Evolutionary conservation across 257 asterid genomes (phyloP).

Genomic region (Linaria vulgaris): DNA sequence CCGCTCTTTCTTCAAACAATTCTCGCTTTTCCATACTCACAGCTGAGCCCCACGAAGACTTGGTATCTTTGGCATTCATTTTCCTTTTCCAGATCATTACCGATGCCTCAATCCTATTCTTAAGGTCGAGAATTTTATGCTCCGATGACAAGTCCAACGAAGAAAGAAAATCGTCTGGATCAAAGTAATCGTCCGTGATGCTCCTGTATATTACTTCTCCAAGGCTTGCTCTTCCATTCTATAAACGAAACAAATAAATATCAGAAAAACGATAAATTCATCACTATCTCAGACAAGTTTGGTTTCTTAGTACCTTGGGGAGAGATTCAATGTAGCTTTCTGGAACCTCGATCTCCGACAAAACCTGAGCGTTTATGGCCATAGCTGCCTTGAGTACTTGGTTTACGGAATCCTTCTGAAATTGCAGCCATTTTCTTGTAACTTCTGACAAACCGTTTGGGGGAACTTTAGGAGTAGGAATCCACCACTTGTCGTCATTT

Average conservation of each 20-base stretch:
- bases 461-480: slow-evolving; percentile 63
- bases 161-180: slow-evolving; percentile 55
- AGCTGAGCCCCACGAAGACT: slow-evolving; percentile 69
- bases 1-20: slow-evolving; percentile 61
- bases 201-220: slow-evolving; percentile 67
- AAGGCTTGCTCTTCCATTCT: slow-evolving; percentile 73
- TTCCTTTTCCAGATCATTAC: slow-evolving; percentile 70
- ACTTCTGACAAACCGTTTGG: slow-evolving; percentile 46
- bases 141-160: slow-evolving; percentile 52
- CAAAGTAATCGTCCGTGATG: slow-evolving; percentile 69
- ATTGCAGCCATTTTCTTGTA: slow-evolving; percentile 51
- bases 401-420: slow-evolving; percentile 58
- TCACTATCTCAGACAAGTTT: neutral
- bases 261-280: neutral
- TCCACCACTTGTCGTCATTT: slow-evolving; percentile 65
- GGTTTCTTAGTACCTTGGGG: slow-evolving; percentile 44
- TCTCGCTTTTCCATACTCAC: slow-evolving; percentile 64
- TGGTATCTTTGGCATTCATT: slow-evolving; percentile 58
- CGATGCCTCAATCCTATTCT: slow-evolving; percentile 67
- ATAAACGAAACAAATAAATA: neutral
- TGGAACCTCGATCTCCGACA: slow-evolving; percentile 59
- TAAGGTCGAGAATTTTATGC: slow-evolving; percentile 67
- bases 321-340: slow-evolving; percentile 57
- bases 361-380: slow-evolving; percentile 66
- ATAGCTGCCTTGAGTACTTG: slow-evolving; percentile 71